These are phyloP conservation scores for Boletellus sp. DNA, from an alignment of 1,284 basidiomycete species.

Conservation along the genomic window DNA sequence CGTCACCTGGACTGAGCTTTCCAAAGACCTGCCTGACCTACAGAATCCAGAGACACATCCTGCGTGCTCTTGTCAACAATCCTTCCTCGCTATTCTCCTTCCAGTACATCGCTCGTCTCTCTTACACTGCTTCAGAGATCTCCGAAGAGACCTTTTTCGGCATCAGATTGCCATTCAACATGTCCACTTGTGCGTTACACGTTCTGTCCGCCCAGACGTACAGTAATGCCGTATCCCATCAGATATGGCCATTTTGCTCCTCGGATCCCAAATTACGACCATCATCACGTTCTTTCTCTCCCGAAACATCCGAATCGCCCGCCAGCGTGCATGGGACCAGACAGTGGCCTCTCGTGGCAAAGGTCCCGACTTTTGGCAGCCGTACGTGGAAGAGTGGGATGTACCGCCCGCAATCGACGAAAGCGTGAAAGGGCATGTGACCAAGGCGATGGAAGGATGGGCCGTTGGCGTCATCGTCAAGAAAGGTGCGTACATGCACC, in stretches of 20 bases:
- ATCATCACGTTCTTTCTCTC: conserved; percentile 79
- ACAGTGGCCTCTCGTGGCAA: conserved; percentile 80
- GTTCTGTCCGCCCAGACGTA: neutral
- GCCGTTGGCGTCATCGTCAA: conserved; percentile 50
- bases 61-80: conserved; percentile 58
- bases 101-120: conserved; percentile 12
- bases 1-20: conserved; percentile 1
- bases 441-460: conserved; percentile 45
- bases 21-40: conserved; percentile 59
- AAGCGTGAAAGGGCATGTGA: conserved; percentile 30
- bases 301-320: conserved; percentile 73
- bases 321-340: conserved; percentile 75
- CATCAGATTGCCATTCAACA: conserved; percentile 56
- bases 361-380: conserved; percentile 77
- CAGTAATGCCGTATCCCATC: neutral
- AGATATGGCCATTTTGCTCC: conserved; percentile 74
- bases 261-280: conserved; percentile 67
- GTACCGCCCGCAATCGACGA: conserved; percentile 52
- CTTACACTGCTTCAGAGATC: conserved; percentile 50
- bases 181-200: conserved; percentile 57
- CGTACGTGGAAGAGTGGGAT: conserved; percentile 87
- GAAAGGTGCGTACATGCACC: conserved; percentile 37
- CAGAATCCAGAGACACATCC: conserved; percentile 58
- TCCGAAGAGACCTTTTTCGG: conserved; percentile 64
- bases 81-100: conserved; percentile 37